Base-by-base conservation (phyloP, 352 stramenopile genomes). In the Globisporangium solare region DNA sequence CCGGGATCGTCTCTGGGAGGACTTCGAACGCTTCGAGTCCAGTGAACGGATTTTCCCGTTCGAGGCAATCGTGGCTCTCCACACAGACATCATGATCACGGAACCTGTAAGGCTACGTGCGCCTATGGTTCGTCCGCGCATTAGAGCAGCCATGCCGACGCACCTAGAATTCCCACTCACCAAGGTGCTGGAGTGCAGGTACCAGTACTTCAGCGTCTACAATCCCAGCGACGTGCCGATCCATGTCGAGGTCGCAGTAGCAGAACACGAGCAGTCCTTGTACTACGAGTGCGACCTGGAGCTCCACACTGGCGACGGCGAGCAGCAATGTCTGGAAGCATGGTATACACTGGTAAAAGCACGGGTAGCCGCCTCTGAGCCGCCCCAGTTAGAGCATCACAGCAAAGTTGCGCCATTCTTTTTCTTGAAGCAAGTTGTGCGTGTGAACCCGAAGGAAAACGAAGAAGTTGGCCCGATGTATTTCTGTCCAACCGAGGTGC, bases 191-290 rank as follows among this genome's bases (percentile, higher is more conserved):
- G 45, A 71, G n/a, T 21, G 59, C 2, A 63, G 42, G 21, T 17
- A 67, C 1, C 31, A 63, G 18, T 74, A 64, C 12, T 54, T 89
- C 24, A 57, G 58, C 2, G 67, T 86, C 20, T 55, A 27, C 11
- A 89, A 89, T 41, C 79, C 79, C 45, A 78, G 68, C 39, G 78
- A 83, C 47, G 60, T 68, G 0, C 59, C 71, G 0, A 64, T 87
- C 17, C 53, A 75, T 10, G 72, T 86, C 63, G 76, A 89, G 35
- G 57, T 89, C 27, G 55, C 75, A 0, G 65, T 76, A 22, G 45
- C 74, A 12, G 49, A 68, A 56, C 24, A 46, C 14, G 67, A 87
- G 35, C 60, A 56, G 51, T n/a, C 46, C 17, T n/a, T 79, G 4
- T 87, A 86, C 53, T 86, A 80, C 60, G 51, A 42, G 4, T 89